A percentile compares a stretch with the other conserved stretches of the same genome.
Conservation (phyloP, 2,329 filamentous ascomycete species). For the Taxawa tesnikishii region DNA sequence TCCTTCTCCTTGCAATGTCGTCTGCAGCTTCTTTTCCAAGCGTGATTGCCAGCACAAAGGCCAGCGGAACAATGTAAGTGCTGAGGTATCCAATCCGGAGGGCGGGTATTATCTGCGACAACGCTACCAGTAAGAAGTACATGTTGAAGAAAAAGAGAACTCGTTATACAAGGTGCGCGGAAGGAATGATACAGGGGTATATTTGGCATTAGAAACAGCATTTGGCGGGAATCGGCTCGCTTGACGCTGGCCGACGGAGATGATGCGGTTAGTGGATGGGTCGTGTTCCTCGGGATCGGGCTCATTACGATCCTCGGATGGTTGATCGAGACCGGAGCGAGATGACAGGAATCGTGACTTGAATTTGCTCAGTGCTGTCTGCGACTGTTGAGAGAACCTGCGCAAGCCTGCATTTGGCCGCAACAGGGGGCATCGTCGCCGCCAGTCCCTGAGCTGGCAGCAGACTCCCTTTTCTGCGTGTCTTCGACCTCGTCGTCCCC, state of each 20-base stretch:
- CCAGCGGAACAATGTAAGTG: constrained; percentile 85
- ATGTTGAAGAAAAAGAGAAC: constrained; percentile 99
- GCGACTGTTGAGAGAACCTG: constrained; percentile 3
- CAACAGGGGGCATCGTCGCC: constrained; percentile 67
- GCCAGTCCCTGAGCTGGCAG: constrained; percentile 43
- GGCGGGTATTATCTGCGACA: constrained; percentile 84
- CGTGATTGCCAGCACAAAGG: constrained; percentile 83
- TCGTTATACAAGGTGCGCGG: constrained; percentile 95
- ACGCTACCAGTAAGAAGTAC: constrained; percentile 89
- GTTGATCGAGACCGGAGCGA: constrained; percentile 12
- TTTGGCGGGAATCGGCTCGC: constrained; percentile 74
- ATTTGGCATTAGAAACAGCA: constrained; percentile 92
- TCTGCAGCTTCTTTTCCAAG: constrained; percentile 93
- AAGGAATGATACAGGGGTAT: constrained; percentile 87
- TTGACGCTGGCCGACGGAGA: constrained; percentile 65
- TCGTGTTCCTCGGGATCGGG: constrained; percentile 34
- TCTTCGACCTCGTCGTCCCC: constrained; percentile 38
- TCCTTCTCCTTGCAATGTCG: constrained; percentile 71
- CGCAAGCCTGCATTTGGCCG: neutral
- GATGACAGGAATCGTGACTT: constrained; percentile 13
- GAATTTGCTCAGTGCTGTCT: constrained; percentile 5
- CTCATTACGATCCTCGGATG: constrained; percentile 10
- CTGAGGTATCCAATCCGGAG: constrained; percentile 87
- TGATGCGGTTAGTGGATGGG: constrained; percentile 58
- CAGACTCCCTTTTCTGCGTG: constrained; percentile 44